Evolutionary conservation across 2,329 filamentous ascomycete species (phyloP).

Genomic region (Talaromyces funiculosus): DNA sequence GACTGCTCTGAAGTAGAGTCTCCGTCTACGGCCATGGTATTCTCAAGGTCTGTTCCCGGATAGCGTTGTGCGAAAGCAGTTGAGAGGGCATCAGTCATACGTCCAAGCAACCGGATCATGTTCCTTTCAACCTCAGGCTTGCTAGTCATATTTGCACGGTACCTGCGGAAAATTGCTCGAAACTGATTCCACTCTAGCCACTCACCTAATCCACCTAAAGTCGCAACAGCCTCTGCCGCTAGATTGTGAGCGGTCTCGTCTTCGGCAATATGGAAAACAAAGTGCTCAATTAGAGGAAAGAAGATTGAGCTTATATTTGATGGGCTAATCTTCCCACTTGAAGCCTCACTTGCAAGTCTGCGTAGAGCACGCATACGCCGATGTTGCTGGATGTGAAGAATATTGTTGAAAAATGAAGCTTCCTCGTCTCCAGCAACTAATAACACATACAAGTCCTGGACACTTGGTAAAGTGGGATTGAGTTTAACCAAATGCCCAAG

Average conservation of each 20-base stretch:
- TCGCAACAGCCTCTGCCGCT: constrained; percentile 76
- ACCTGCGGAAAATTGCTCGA: constrained; percentile 74
- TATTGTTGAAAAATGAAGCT: constrained; percentile 84
- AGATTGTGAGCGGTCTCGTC: constrained; percentile 67
- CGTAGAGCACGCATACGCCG: constrained; percentile 79
- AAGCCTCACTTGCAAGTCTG: constrained; percentile 64
- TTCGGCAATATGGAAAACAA: constrained; percentile 76
- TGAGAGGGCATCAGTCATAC: constrained; percentile 71
- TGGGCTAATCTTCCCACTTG: constrained; percentile 60
- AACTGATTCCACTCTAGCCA: constrained; percentile 89
- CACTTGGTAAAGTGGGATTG: constrained; percentile 62
- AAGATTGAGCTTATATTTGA: constrained; percentile 81
- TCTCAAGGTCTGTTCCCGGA: constrained; percentile 8
- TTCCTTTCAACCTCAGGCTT: constrained; percentile 82
- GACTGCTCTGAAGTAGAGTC: constrained; percentile 23
- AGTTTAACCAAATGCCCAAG: constrained; percentile 71
- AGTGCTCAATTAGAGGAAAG: constrained; percentile 87
- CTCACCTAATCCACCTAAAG: constrained; percentile 67
- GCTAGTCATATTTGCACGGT: constrained; percentile 72
- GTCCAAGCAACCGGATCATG: constrained; percentile 73
- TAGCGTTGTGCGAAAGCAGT: constrained; percentile 39
- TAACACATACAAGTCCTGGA: constrained; percentile 69
- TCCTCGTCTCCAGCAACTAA: constrained; percentile 69
- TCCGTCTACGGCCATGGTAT: constrained; percentile 4
- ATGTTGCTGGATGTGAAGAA: constrained; percentile 83